Conservation (phyloP, 2,329 filamentous ascomycete genomes). For the Neofusicoccum laricinum region DNA sequence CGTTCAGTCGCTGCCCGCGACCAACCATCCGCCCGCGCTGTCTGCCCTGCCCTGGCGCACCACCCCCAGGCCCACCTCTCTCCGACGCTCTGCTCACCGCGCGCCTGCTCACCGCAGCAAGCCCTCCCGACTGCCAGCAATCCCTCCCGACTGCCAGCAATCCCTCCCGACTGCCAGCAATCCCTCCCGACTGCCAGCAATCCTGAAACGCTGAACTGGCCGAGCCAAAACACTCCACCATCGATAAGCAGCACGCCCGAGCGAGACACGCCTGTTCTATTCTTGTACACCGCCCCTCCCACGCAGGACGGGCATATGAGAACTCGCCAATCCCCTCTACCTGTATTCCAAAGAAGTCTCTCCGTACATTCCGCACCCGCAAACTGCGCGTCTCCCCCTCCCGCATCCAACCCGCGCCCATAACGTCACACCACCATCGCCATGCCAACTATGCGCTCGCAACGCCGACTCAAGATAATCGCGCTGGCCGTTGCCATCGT, state of each 20-base stretch:
- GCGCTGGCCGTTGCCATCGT: constrained; percentile 62
- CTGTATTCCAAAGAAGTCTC: background rate
- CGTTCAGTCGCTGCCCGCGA: background rate
- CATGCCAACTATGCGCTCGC: constrained; percentile 32
- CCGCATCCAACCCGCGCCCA: background rate
- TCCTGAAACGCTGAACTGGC: constrained; percentile 3
- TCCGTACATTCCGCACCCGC: too few relatives aligned
- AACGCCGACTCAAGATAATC: constrained; percentile 66
- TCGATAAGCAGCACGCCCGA: background rate
- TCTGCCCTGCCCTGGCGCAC: background rate
- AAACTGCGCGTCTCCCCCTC: background rate
- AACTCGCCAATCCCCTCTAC: background rate
- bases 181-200: background rate
- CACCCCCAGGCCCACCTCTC: background rate
- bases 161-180: background rate
- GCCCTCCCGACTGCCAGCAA: background rate
- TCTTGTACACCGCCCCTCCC: background rate
- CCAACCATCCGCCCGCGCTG: background rate
- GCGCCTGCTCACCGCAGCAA: background rate
- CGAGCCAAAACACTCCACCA: background rate
- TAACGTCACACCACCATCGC: background rate
- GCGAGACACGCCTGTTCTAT: background rate
- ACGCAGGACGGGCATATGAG: too few relatives aligned
- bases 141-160: too few relatives aligned
- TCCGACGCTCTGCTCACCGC: background rate